Evolutionary conservation across 2,329 filamentous ascomycete species (phyloP).

Genomic region (Chlorencoelia australis): DNA sequence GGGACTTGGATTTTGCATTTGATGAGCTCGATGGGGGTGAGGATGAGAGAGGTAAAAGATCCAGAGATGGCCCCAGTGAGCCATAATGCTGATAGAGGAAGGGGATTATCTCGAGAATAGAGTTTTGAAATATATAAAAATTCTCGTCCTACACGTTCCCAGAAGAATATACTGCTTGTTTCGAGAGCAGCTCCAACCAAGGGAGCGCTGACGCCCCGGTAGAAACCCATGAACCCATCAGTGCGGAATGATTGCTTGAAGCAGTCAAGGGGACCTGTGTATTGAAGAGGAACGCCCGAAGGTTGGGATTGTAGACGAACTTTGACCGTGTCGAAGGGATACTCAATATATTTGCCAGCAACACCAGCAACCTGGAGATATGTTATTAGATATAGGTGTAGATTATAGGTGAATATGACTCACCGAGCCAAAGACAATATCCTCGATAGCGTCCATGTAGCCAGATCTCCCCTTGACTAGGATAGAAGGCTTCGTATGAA

Average conservation of each 20-base stretch:
- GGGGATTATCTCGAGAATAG: slow-evolving; percentile 41
- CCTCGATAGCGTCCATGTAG: slow-evolving; percentile 58
- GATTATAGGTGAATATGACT: slow-evolving; percentile 23
- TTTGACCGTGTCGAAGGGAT: slow-evolving; percentile 97
- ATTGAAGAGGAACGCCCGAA: slow-evolving; percentile 69
- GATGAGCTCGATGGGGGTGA: slow-evolving; percentile 92
- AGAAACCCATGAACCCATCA: slow-evolving; percentile 67
- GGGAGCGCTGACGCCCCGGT: slow-evolving; percentile 87
- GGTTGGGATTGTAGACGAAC: slow-evolving; percentile 95
- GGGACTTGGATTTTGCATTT: slow-evolving; percentile 97
- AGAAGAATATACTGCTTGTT: slow-evolving; percentile 87
- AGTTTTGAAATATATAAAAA: slow-evolving; percentile 46
- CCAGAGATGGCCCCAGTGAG: slow-evolving; percentile 79
- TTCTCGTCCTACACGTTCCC: slow-evolving; percentile 66
- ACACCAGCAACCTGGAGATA: slow-evolving; percentile 61
- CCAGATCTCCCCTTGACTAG: slow-evolving; percentile 18
- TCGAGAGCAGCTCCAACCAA: slow-evolving; percentile 85
- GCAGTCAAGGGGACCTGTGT: slow-evolving; percentile 83
- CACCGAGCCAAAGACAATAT: slow-evolving; percentile 81
- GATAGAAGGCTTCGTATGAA: slow-evolving; percentile 7
- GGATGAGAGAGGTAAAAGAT: slow-evolving; percentile 77
- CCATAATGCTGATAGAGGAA: slow-evolving; percentile 68
- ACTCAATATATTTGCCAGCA: slow-evolving; percentile 92
- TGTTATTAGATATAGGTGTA: slow-evolving; percentile 7
- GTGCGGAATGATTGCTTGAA: slow-evolving; percentile 74